Conservation (phyloP, 2,329 filamentous ascomycete genomes). For the Colletotrichum neosansevieriae region DNA sequence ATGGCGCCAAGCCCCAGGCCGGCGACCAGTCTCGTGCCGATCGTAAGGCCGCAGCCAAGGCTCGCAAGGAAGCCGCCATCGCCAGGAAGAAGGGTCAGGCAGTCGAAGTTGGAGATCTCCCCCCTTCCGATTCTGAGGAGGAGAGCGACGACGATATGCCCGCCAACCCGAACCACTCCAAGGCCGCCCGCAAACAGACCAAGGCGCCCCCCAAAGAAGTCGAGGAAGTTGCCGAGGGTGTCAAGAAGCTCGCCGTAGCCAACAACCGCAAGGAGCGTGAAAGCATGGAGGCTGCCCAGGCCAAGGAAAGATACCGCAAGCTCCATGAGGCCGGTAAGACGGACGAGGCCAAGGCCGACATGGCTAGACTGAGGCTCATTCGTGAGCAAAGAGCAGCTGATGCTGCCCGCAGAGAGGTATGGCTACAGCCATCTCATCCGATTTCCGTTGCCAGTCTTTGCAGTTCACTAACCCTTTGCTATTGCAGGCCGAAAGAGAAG, state of each 20-base stretch:
- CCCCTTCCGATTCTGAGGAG: slow-evolving; percentile 76
- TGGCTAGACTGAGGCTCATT: slow-evolving; percentile 85
- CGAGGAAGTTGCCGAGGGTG: slow-evolving; percentile 64
- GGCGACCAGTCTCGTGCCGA: slow-evolving; percentile 79
- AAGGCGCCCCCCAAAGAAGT: slow-evolving; percentile 56
- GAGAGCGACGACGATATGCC: slow-evolving; percentile 75
- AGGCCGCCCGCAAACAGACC: slow-evolving; percentile 74
- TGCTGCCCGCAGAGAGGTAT: slow-evolving; percentile 82
- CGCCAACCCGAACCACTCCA: slow-evolving; percentile 92
- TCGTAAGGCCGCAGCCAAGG: slow-evolving; percentile 88
- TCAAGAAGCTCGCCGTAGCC: slow-evolving; percentile 65
- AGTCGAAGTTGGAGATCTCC: slow-evolving; percentile 87
- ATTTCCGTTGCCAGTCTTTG: not conserved
- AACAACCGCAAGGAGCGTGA: slow-evolving; percentile 71
- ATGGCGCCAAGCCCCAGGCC: slow-evolving; percentile 60
- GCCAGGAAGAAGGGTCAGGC: slow-evolving; percentile 77
- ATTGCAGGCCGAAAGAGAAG: slow-evolving; percentile 68
- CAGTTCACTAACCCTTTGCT: not conserved
- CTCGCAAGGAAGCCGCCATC: slow-evolving; percentile 90
- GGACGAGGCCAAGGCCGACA: slow-evolving; percentile 90
- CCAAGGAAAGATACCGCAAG: slow-evolving; percentile 91
- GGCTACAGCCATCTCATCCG: not conserved
- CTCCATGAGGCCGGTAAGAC: slow-evolving; percentile 96
- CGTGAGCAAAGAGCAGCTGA: slow-evolving; percentile 89
- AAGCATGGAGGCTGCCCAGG: slow-evolving; percentile 86